Conservation (phyloP, 371 early-diverging fungal genomes). For the Rhizopus sp. region DNA sequence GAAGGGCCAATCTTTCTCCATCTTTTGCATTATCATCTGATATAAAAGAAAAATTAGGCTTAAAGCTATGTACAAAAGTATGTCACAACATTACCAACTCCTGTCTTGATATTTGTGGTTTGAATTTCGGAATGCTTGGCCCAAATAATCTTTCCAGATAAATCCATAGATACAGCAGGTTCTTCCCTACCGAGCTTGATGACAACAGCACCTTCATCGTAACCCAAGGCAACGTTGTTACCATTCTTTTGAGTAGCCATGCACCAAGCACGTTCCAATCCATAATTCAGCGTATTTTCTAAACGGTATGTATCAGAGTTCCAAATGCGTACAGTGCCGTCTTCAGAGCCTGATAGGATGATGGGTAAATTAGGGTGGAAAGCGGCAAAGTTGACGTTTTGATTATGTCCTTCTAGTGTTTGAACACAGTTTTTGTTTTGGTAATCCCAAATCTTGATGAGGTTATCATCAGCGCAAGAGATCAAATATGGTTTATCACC, state of each 20-base stretch:
- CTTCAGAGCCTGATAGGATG: conserved; percentile 96
- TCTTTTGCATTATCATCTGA: conserved; percentile 77
- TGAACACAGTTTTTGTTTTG: conserved; percentile 98
- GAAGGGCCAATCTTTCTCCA: conserved; percentile 87
- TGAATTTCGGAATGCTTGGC: conserved; percentile 95
- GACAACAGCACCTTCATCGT: conserved; percentile 94
- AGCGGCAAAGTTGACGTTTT: conserved; percentile 93
- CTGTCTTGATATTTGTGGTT: conserved; percentile 89
- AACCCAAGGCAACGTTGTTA: conserved; percentile 93
- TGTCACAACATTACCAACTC: conserved; percentile 44
- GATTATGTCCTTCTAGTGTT: conserved; percentile 96
- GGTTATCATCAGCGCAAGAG: conserved; percentile 85
- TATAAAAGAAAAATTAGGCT: conserved; percentile 10
- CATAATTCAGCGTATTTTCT: conserved; percentile 95
- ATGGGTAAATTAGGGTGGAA: conserved; percentile 99
- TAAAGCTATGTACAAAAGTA: neutral
- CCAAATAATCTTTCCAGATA: conserved; percentile 96
- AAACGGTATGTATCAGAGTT: conserved; percentile 96
- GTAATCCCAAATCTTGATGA: conserved; percentile 99
- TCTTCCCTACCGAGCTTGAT: conserved; percentile 94
- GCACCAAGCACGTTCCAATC: conserved; percentile 96
- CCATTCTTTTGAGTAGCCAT: conserved; percentile 84
- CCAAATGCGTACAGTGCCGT: conserved; percentile 96
- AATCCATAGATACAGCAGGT: conserved; percentile 97
- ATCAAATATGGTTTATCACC: conserved; percentile 95